Evolutionary conservation across 305 asterid species (phyloP).

Genomic region (Fraxinus xanthoxyloides): DNA sequence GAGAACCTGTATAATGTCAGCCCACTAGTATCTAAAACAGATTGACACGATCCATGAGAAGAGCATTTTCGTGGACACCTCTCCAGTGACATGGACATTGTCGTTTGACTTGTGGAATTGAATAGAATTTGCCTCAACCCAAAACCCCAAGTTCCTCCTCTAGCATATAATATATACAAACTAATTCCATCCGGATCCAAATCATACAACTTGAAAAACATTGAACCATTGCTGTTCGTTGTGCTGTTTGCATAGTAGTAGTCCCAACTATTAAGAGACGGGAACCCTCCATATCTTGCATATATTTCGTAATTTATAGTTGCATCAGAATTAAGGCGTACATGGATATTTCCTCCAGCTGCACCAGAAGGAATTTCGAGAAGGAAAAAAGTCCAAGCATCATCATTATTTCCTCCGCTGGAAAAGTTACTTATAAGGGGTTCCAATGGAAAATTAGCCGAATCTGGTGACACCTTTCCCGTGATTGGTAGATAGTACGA

Average conservation of each 20-base stretch:
- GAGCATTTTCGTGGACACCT: slow-evolving; percentile 89
- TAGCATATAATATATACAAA: slow-evolving; percentile 68
- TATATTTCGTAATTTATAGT: slow-evolving; percentile 69
- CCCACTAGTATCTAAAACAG: slow-evolving; percentile 67
- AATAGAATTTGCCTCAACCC: slow-evolving; percentile 62
- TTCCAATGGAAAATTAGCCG: slow-evolving; percentile 69
- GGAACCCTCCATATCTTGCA: slow-evolving; percentile 81
- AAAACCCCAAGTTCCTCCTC: slow-evolving; percentile 85
- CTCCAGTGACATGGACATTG: slow-evolving; percentile 71
- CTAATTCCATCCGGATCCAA: slow-evolving; percentile 51
- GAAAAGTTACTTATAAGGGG: slow-evolving; percentile 75
- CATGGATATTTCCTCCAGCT: slow-evolving; percentile 73
- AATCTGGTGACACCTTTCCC: slow-evolving; percentile 39
- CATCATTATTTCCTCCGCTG: slow-evolving; percentile 28
- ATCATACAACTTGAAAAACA: slow-evolving; percentile 81
- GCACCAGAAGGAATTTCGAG: slow-evolving; percentile 79
- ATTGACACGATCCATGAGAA: slow-evolving; percentile 70
- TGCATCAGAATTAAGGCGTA: slow-evolving; percentile 50
- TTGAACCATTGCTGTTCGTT: slow-evolving; percentile 76
- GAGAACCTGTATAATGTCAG: slow-evolving; percentile 72
- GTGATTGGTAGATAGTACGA: slow-evolving; percentile 69
- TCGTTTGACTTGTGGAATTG: slow-evolving; percentile 39
- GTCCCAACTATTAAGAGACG: slow-evolving; percentile 73
- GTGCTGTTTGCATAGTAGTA: slow-evolving; percentile 74
- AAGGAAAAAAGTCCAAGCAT: slow-evolving; percentile 78